phyloP scores from a whole-genome alignment of 2,329 filamentous ascomycete genomes.

The Fusarium goolgardi region DNA sequence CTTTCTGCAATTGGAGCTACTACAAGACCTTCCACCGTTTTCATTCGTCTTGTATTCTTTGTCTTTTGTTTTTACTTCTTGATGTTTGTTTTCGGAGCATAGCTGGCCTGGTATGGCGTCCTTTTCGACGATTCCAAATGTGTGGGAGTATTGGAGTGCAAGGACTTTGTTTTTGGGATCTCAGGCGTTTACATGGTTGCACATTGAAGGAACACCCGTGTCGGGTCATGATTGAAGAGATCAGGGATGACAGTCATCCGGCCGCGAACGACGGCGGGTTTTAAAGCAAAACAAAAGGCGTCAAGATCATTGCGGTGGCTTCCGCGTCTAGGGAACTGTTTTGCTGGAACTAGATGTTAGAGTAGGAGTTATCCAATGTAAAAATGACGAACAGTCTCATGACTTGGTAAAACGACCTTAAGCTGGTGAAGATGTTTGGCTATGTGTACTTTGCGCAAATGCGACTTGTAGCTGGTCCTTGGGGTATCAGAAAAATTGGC shows the following conservation, averaged over 20 bases:
- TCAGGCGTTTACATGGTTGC: slow-evolving; percentile 32
- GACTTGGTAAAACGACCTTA: slow-evolving; percentile 4
- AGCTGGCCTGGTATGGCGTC: slow-evolving; percentile 31
- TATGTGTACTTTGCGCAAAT: not conserved
- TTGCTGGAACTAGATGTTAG: slow-evolving; percentile 35
- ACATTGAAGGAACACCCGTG: slow-evolving; percentile 11
- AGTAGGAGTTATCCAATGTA: slow-evolving; percentile 40
- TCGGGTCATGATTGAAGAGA: slow-evolving; percentile 25
- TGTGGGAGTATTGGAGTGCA: slow-evolving; percentile 43
- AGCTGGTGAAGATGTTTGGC: not conserved
- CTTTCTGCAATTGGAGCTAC: not conserved
- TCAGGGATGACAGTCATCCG: slow-evolving; percentile 5
- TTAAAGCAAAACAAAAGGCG: slow-evolving; percentile 16
- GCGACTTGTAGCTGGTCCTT: not conserved
- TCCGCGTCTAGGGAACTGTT: slow-evolving; percentile 12
- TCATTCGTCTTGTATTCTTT: slow-evolving; percentile 5
- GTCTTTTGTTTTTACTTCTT: slow-evolving; percentile 28
- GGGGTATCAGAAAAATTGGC: too few relatives aligned
- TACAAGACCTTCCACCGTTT: slow-evolving; percentile 2
- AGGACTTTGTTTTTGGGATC: slow-evolving; percentile 32
- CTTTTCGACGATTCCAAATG: slow-evolving; percentile 25
- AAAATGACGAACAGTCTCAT: slow-evolving; percentile 30
- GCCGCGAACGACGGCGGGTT: slow-evolving; percentile 1
- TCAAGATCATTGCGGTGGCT: slow-evolving; percentile 11
- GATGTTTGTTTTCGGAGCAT: slow-evolving; percentile 33